Percentiles rank a stretch among this genome's conserved stretches.
Conservation (phyloP, 345 rosid genomes). For the Gossypium raimondii region DNA sequence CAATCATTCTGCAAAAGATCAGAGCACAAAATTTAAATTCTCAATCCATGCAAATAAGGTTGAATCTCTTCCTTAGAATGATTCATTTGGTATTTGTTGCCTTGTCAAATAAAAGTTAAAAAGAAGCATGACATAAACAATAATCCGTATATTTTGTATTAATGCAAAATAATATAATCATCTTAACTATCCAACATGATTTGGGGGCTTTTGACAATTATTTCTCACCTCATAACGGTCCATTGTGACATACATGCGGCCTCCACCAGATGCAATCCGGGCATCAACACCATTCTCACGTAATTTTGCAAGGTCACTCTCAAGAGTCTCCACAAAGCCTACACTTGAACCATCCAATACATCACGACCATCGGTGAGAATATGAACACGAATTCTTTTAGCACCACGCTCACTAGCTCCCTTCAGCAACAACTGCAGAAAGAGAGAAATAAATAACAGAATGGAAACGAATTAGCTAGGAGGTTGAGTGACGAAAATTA, state of each 20-base stretch:
- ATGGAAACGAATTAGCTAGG: background rate
- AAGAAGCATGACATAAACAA: background rate
- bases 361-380: slow-evolving; percentile 98
- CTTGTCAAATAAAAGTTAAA: background rate
- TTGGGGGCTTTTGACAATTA: background rate
- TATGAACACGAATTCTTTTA: slow-evolving; percentile 81
- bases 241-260: slow-evolving; percentile 97
- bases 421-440: slow-evolving; percentile 65
- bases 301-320: slow-evolving; percentile 56
- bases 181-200: background rate
- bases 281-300: slow-evolving; percentile 80
- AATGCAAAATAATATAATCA: background rate
- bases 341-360: slow-evolving; percentile 94
- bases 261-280: slow-evolving; percentile 95
- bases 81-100: background rate
- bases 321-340: slow-evolving; percentile 83
- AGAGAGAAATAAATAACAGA: slow-evolving; percentile 1
- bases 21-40: slow-evolving; percentile 4
- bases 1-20: slow-evolving; percentile 68
- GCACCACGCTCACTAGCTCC: slow-evolving; percentile 86
- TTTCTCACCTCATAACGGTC: slow-evolving; percentile 84
- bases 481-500: slow-evolving; percentile 8
- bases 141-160: background rate
- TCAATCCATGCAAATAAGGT: background rate
- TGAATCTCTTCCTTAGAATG: background rate